Conservation (phyloP, 139 green algal species). For the Yamagishiella unicocca region DNA sequence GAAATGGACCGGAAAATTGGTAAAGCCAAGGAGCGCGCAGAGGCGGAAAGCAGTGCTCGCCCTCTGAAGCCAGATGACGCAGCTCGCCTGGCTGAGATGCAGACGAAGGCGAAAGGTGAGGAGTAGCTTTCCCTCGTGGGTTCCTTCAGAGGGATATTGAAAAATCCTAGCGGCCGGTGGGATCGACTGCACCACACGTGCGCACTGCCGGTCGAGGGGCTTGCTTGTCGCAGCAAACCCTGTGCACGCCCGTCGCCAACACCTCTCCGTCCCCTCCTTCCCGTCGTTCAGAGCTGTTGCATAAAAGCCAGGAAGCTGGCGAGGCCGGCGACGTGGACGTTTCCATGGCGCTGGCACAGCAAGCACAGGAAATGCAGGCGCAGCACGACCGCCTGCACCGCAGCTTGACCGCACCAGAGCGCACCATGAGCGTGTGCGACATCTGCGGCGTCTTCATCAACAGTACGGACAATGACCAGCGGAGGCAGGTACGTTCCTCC, state of each 20-base stretch:
- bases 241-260: too few species aligned
- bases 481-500: constrained; percentile 62
- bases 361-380: constrained; percentile 73
- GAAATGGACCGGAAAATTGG: constrained; percentile 93
- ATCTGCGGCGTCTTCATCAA: constrained; percentile 93
- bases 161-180: too few species aligned
- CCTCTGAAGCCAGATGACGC: constrained; percentile 72
- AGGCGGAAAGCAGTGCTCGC: constrained; percentile 74
- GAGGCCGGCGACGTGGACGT: constrained; percentile 88
- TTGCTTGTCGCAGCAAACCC: too few species aligned
- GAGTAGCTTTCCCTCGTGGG: too few species aligned
- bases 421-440: constrained; percentile 87
- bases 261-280: too few species aligned
- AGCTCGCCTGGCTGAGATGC: constrained; percentile 71
- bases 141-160: too few species aligned
- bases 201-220: too few species aligned
- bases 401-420: constrained; percentile 73
- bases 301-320: constrained; percentile 70
- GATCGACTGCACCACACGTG: too few species aligned
- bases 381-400: constrained; percentile 77
- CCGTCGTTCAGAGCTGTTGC: constrained; percentile 72
- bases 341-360: constrained; percentile 71
- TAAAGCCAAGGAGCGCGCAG: constrained; percentile 80
- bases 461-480: constrained; percentile 85
- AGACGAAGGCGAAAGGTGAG: constrained; percentile 66